Evolutionary conservation across 2,329 filamentous ascomycete species (phyloP).

Genomic region (Leptographium lundbergii): DNA sequence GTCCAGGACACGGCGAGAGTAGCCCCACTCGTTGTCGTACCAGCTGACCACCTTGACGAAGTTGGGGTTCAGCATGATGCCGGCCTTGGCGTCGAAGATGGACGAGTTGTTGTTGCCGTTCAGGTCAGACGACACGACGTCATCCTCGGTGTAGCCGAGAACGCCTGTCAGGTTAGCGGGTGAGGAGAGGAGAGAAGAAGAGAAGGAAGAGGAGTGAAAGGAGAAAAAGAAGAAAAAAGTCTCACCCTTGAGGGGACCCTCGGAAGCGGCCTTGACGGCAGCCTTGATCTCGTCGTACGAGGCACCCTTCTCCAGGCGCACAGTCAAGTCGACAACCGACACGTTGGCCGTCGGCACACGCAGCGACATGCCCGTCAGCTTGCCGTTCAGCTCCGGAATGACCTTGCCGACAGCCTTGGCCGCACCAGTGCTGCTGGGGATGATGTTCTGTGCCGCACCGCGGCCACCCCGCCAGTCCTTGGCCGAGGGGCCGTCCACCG

Average conservation of each 20-base stretch:
- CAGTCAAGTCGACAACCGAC: constrained; percentile 95
- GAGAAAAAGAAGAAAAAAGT: constrained; percentile 6
- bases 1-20: constrained; percentile 90
- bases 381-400: constrained; percentile 94
- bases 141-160: constrained; percentile 92
- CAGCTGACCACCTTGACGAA: constrained; percentile 97
- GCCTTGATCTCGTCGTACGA: constrained; percentile 87
- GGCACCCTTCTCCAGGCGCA: constrained; percentile 83
- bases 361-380: constrained; percentile 99
- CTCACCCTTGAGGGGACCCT: constrained; percentile 76
- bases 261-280: constrained; percentile 74
- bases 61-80: constrained; percentile 96
- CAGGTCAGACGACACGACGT: constrained; percentile 86
- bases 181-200: not conserved
- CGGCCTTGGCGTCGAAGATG: constrained; percentile 98
- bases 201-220: not conserved
- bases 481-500: constrained; percentile 88
- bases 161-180: constrained; percentile 44
- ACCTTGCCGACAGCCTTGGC: constrained; percentile 99
- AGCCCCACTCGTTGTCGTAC: constrained; percentile 99
- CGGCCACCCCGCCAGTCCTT: constrained; percentile 99
- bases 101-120: constrained; percentile 88
- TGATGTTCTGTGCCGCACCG: constrained; percentile 98
- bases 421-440: constrained; percentile 96
- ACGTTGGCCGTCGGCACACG: constrained; percentile 98